These are phyloP conservation scores for Pseudogymnoascus sp. DNA, from an alignment of 2,329 filamentous ascomycete genomes.

Conservation along the genomic window DNA sequence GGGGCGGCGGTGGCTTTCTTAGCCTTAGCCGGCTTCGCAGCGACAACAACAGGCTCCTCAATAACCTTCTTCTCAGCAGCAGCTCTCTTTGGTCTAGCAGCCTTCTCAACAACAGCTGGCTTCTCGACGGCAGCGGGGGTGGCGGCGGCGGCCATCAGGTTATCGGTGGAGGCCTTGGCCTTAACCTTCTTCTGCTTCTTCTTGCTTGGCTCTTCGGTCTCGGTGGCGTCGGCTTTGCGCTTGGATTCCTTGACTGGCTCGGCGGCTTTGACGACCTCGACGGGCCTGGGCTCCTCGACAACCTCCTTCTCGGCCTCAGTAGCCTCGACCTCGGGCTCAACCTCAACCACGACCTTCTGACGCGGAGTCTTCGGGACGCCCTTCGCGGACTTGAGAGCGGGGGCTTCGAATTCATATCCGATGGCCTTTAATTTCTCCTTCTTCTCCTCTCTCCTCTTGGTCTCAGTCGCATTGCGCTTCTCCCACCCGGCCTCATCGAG, in stretches of 20 bases:
- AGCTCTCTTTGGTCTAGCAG: conserved; percentile 20
- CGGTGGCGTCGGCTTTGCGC: conserved; percentile 22
- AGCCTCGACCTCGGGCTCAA: conserved; percentile 18
- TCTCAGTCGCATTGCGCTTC: conserved; percentile 63
- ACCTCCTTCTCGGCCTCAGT: conserved; percentile 23
- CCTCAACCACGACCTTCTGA: conserved; percentile 15
- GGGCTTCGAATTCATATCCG: conserved; percentile 75
- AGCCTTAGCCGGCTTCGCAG: conserved; percentile 23
- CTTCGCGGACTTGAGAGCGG: conserved; percentile 57
- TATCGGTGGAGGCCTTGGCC: conserved; percentile 14
- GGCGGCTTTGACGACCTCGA: background rate
- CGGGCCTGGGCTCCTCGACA: conserved; percentile 20
- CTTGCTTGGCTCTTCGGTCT: conserved; percentile 6
- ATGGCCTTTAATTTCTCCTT: conserved; percentile 67
- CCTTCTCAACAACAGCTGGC: conserved; percentile 30
- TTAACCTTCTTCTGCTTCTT: conserved; percentile 18
- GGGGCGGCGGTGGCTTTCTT: conserved; percentile 11
- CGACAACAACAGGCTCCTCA: conserved; percentile 31
- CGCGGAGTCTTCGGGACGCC: conserved; percentile 38
- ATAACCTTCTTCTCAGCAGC: conserved; percentile 13
- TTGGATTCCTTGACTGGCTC: conserved; percentile 26
- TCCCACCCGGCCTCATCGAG: conserved; percentile 70
- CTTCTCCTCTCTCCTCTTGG: conserved; percentile 58
- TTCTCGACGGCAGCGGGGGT: conserved; percentile 21
- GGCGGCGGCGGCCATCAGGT: conserved; percentile 9